These are phyloP conservation scores for Berkeleyomyces rouxiae DNA, from an alignment of 2,329 filamentous ascomycete genomes.

Conservation along the genomic window DNA sequence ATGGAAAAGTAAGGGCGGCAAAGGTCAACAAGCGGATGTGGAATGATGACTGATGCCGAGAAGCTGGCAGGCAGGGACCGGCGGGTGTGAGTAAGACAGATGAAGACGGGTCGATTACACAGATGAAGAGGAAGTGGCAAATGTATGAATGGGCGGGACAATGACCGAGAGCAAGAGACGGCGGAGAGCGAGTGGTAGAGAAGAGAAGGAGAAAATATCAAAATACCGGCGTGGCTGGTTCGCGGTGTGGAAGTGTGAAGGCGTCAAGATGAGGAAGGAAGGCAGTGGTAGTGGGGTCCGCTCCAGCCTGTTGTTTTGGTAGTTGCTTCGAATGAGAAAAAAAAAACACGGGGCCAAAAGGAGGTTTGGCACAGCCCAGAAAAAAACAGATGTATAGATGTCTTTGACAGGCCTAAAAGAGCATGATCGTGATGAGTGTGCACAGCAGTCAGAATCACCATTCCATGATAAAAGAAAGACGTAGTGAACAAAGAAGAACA, in stretches of 20 bases:
- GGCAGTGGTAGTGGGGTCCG: background rate
- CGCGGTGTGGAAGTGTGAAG: too few species aligned
- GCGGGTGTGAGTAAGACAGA: background rate
- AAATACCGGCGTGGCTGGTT: background rate
- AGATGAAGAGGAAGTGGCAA: background rate
- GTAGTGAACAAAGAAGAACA: background rate
- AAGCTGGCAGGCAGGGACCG: background rate
- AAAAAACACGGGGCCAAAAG: constrained; percentile 5
- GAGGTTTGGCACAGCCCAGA: constrained; percentile 6
- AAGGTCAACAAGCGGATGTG: background rate
- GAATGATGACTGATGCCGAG: constrained; percentile 4
- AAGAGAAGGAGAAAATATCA: background rate
- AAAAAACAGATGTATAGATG: background rate
- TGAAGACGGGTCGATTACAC: background rate
- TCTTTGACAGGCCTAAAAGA: background rate
- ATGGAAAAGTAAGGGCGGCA: background rate
- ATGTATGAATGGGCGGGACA: background rate
- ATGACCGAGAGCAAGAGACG: background rate
- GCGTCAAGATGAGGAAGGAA: background rate
- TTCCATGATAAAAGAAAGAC: background rate
- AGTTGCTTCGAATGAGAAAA: constrained; percentile 1
- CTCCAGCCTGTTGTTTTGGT: constrained; percentile 5
- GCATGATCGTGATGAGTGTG: background rate
- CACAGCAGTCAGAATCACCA: background rate
- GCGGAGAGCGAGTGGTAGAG: background rate